A percentile compares a stretch with the other conserved stretches of the same genome.
Evolutionary conservation across 2,329 filamentous ascomycete species (phyloP).

Genomic region (Trichoderma sp.): DNA sequence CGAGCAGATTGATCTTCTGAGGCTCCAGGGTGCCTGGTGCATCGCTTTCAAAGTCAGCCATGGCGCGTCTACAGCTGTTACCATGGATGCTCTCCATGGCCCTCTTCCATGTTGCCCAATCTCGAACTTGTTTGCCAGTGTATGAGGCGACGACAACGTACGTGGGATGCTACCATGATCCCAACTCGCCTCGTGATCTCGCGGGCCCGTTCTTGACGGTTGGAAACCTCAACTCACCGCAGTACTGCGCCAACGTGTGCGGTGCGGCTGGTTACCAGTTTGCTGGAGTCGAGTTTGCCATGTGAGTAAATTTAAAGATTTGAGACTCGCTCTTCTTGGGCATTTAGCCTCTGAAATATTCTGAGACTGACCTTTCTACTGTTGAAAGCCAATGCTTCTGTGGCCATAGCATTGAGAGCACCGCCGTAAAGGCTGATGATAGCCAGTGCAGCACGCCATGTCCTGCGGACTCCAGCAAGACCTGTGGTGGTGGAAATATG

Average conservation of each 20-base stretch:
- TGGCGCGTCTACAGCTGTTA: conserved; percentile 14
- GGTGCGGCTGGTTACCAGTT: conserved; percentile 27
- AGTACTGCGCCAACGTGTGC: conserved; percentile 28
- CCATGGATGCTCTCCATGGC: conserved; percentile 22
- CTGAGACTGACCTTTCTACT: neutral
- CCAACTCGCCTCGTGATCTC: conserved; percentile 26
- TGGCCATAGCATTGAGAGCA: conserved; percentile 25
- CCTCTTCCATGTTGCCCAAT: conserved; percentile 18
- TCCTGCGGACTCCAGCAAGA: conserved; percentile 24
- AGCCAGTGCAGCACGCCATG: conserved; percentile 24
- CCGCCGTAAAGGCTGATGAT: conserved; percentile 25
- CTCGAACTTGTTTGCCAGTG: conserved; percentile 24
- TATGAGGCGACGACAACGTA: conserved; percentile 23
- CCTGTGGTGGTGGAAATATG: conserved; percentile 26
- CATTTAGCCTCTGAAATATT: neutral
- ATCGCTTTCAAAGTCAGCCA: conserved; percentile 5
- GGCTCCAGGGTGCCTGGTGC: neutral
- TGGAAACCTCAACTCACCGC: conserved; percentile 24
- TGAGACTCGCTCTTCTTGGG: neutral
- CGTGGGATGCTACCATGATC: conserved; percentile 26
- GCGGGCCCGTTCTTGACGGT: conserved; percentile 24
- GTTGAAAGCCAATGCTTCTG: conserved; percentile 27
- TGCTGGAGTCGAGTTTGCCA: conserved; percentile 25
- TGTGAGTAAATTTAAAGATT: conserved; percentile 8
- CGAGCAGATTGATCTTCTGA: neutral